phyloP scores from a whole-genome alignment of 768 basidiomycete genomes.

The Agaricus sinodeliciosus region DNA sequence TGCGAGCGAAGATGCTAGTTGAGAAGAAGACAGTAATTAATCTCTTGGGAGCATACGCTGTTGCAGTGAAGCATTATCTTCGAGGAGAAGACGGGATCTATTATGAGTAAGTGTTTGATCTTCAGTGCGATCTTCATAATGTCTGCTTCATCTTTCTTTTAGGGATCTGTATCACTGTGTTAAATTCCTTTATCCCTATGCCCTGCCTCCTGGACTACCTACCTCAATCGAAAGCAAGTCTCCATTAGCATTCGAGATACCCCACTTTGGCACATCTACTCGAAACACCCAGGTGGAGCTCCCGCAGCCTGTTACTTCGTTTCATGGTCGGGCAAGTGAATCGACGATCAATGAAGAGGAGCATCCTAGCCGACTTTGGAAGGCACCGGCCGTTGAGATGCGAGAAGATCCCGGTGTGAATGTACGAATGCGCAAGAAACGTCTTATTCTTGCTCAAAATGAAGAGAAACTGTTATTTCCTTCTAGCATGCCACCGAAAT shows the following conservation, averaged over 20 bases:
- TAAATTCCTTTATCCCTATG: constrained; percentile 66
- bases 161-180: constrained; percentile 63
- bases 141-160: neutral
- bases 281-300: constrained; percentile 15
- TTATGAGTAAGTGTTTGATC: constrained; percentile 26
- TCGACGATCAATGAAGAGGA: neutral
- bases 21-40: constrained; percentile 70
- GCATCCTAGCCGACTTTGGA: neutral
- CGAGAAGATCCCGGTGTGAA: neutral
- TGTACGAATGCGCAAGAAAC: constrained; percentile 5
- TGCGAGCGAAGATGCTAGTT: constrained; percentile 42
- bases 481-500: constrained; percentile 51
- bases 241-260: neutral
- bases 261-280: neutral
- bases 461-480: constrained; percentile 48
- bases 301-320: constrained; percentile 15
- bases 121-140: neutral
- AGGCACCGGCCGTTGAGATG: neutral
- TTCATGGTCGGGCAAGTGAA: neutral
- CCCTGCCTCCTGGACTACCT: constrained; percentile 42
- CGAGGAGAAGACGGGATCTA: constrained; percentile 51
- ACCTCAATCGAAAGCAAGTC: constrained; percentile 19
- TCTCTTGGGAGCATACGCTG: constrained; percentile 57
- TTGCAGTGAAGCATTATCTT: constrained; percentile 66
- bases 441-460: constrained; percentile 28